Evolutionary conservation across 2,329 filamentous ascomycete species (phyloP), one percentile per base, ranked within the genome.

Genomic region (Macrophomina tecta): DNA sequence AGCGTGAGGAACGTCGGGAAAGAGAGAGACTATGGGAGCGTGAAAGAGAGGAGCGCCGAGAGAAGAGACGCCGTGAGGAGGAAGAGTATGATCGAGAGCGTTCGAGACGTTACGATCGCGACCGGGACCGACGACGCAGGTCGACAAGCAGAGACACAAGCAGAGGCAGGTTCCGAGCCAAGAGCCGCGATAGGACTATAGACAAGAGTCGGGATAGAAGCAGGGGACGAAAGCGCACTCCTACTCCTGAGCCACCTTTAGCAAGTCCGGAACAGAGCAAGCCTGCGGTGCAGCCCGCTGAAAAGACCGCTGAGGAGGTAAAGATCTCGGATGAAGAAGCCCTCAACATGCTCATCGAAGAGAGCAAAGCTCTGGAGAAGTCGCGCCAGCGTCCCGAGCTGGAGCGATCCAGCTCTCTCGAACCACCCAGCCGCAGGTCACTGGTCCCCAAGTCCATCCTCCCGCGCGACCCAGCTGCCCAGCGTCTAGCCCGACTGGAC

Each of bases 1-100:
- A 85, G 64, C 80, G 81, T 65, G 83, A 73, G 79, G 79, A 82
- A 38, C 80, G 84, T 77, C 62, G 67, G n/a, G 72, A 72, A 48
- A 72, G 73, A n/a, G 70, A 71, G 30, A 69, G 74, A 77, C 80
- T 73, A 78, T 81, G 81, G 46, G 69, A 69, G 46, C 49, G 48
- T 12, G 69, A 69, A 23, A 45, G 66, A 36, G 68, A 64, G 60
- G 68, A 67, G 38, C 53, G 60, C 36, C 65, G 61, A 9, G 69
- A 69, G 83, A 84, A 16, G 30, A 70, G 76, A n/a, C 78, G 78
- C 55, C 74, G 72, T 62, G 69, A 72, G 32, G 74, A 79, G 63
- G 84, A 88, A 58, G 83, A 86, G 56, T 83, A 86, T 78, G 80
- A 70, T 78, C 79, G 80, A 56, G 82, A 71, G 80, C 76, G 60